Evolutionary conservation across 2,329 filamentous ascomycete species (phyloP).

Genomic region (Alternaria ventricosa): DNA sequence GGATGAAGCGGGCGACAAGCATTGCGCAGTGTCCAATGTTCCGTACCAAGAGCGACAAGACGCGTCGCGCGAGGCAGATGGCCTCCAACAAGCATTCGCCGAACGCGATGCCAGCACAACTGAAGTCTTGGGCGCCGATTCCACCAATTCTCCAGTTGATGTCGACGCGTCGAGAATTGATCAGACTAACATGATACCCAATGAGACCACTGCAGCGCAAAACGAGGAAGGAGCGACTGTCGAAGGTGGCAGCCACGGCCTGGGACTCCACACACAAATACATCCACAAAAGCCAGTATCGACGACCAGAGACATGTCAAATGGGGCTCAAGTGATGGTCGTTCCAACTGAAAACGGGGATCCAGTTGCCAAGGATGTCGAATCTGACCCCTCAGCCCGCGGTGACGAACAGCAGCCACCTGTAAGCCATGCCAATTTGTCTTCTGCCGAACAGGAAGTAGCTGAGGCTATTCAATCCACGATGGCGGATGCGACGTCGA

Average conservation of each 20-base stretch:
- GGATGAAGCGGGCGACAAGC: constrained; percentile 26
- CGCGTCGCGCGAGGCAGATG: constrained; percentile 18
- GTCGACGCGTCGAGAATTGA: constrained; percentile 9
- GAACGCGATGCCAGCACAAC: constrained; percentile 12
- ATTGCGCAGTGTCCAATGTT: constrained; percentile 17
- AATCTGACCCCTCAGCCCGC: neutral
- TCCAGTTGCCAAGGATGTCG: neutral
- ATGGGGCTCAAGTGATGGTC: neutral
- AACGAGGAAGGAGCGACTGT: neutral
- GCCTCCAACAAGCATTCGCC: constrained; percentile 21
- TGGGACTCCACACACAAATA: neutral
- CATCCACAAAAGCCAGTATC: neutral
- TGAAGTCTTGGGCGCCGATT: constrained; percentile 20
- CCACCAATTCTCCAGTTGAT: constrained; percentile 15
- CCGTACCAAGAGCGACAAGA: constrained; percentile 30
- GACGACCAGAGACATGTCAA: neutral
- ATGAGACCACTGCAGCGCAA: neutral
- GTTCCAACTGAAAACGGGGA: neutral
- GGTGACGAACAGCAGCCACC: neutral
- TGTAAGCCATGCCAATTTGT: neutral
- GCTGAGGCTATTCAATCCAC: neutral
- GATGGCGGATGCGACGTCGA: too few species aligned
- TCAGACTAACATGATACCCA: constrained; percentile 13
- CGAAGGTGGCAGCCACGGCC: neutral
- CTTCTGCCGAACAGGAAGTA: neutral